Conservation (phyloP, 176 grass and related monocot genomes). For the Melocanna baccifera region DNA sequence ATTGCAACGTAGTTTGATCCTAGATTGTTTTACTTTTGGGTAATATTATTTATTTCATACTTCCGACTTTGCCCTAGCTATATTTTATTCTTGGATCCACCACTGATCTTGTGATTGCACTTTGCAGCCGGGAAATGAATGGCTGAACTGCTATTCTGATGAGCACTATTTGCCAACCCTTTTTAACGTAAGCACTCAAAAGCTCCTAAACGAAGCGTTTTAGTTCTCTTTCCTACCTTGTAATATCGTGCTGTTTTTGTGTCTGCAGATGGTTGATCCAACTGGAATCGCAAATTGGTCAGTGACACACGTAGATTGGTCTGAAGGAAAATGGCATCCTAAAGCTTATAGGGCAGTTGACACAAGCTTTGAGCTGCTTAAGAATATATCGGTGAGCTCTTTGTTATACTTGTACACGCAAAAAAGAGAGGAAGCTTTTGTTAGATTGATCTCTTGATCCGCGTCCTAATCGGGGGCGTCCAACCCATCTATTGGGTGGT, state of each 20-base stretch:
- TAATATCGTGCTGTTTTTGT: not conserved
- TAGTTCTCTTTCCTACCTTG: not conserved
- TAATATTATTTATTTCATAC: too few relatives aligned
- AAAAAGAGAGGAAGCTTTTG: too few relatives aligned
- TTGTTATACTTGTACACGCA: not conserved
- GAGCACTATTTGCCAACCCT: slow-evolving; percentile 92
- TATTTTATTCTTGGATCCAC: not conserved
- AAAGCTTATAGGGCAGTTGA: slow-evolving; percentile 74
- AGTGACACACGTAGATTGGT: slow-evolving; percentile 92
- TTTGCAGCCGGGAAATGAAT: slow-evolving; percentile 78
- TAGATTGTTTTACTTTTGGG: too few relatives aligned
- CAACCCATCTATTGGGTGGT: too few relatives aligned
- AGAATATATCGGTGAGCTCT: slow-evolving; percentile 67
- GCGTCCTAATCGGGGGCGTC: too few relatives aligned
- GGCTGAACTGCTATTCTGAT: slow-evolving; percentile 84
- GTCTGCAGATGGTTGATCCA: slow-evolving; percentile 77
- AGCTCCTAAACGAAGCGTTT: not conserved
- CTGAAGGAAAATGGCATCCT: slow-evolving; percentile 94
- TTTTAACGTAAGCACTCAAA: slow-evolving; percentile 55
- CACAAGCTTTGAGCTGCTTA: slow-evolving; percentile 74
- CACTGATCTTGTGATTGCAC: slow-evolving; percentile 40
- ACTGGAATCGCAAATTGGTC: slow-evolving; percentile 89
- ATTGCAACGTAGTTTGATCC: too few relatives aligned
- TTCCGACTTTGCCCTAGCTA: too few relatives aligned
- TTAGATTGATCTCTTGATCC: too few relatives aligned